Base-by-base conservation (phyloP, 2,329 filamentous ascomycete species). In the Arthrobotrys musiformis region DNA sequence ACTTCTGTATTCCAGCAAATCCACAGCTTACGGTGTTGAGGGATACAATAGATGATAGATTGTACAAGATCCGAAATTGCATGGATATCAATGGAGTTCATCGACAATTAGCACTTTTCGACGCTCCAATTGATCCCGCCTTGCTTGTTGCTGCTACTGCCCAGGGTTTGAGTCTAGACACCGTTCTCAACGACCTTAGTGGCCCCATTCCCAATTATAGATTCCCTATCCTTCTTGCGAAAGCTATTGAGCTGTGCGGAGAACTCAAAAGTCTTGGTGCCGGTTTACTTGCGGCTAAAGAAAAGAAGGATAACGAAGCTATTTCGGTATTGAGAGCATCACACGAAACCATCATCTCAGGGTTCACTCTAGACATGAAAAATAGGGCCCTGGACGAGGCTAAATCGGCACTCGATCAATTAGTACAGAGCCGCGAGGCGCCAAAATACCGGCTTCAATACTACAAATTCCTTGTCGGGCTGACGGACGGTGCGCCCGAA, bases 51-150 rank as follows among this genome's bases (percentile, higher is more conserved):
- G 80, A 82, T 48, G 81, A 84, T 54, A 78, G 83, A 0, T 79
- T 84, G 8, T 83, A 74, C 79, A 84, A 84, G 66, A 82, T 83
- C 40, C 79, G 82, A 1, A 73, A 83, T 76, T 80, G 72, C 28
- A 74, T 72, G 61, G 81, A 84, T 64, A 82, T 84, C 63, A 79
- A 83, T 33, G 83, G 83, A 1, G 66, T 74, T 4, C 9, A 56
- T 7, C 24, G 68, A 1, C 58, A 19, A 7, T 70, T 81, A 13
- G 24, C 80, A 7, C 80, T 84, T 0, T 81, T 48, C n/a, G 81
- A 82, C 19, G 81, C 82, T 6, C 81, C 80, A 22, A 67, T 84
- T 11, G 82, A 84, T 67, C 79, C 81, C 0, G 78, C 62, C 0
- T 35, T 8, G 9, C 79, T 84, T 1, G 79, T 82, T 1, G 24